Evolutionary conservation across 1,139 yeast genomes (phyloP), one percentile per base, ranked within the genome.

Genomic region (Geotrichum histeridarum): DNA sequence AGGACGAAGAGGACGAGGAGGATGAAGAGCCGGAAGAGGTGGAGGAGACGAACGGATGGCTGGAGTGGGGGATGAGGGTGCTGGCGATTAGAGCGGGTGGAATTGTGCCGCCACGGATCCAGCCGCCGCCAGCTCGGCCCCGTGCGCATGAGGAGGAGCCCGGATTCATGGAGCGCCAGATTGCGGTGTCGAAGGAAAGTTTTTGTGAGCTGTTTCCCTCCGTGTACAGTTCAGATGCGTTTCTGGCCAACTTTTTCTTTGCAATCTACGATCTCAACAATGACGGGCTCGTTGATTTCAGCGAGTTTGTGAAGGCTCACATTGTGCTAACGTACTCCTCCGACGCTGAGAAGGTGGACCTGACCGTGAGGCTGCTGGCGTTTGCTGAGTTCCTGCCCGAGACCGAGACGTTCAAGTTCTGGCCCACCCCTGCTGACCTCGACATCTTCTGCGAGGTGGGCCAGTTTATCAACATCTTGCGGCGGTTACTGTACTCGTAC

Each of bases 261-360:
- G 50, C 53, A 8, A 45, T 63, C 8, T 64, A 61, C 54, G 67
- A 64, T 42, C 27, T 46, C 14, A 61, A 62, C 31, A 51, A 45
- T n/a, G 61, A 62, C 35, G 64, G 63, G 8, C 50, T 48, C 12
- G 56, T 63, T 14, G 54, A 59, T 22, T 63, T 64, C 57, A 51
- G 51, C 7, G 64, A 64, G 47, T 64, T 54, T 50, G 56, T 62
- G 12, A 44, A 51, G 36, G 54, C 49, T 3, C 54, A 51, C 38
- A 51, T 51, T 12, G 31, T 22, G 15, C 44, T 51, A 2, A 45
- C 50, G 4, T 46, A 45, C 39, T 14, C 47, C 8, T 39, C 46
- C 4, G 54, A 51, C 18, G 11, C 11, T 2, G 39, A 48, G 27
- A 57, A 56, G 42, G 50, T 48, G 2, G 39, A 9, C 17, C 50